Evolutionary conservation across 2,329 filamentous ascomycete species (phyloP).

Genomic region (Aspergillus alliaceus): DNA sequence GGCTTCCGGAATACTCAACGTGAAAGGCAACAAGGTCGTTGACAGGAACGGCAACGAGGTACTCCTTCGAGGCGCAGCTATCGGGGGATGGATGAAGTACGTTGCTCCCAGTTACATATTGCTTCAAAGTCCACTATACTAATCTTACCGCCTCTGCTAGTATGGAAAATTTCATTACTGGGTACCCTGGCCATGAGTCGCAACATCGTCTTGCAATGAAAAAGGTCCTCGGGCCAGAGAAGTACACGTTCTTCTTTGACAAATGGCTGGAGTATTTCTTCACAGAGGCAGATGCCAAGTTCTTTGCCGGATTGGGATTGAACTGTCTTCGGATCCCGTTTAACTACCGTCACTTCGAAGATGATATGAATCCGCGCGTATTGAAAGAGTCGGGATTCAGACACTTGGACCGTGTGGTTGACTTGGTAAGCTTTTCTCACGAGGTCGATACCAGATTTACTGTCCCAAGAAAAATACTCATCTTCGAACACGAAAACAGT

Average conservation of each 20-base stretch:
- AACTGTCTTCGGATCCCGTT: constrained; percentile 63
- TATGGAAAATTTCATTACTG: constrained; percentile 65
- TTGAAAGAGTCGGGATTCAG: constrained; percentile 49
- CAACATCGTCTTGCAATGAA: constrained; percentile 57
- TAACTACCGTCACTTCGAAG: constrained; percentile 57
- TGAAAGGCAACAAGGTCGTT: constrained; percentile 47
- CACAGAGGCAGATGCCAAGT: constrained; percentile 58
- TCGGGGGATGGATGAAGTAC: constrained; percentile 49
- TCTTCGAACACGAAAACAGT: constrained; percentile 21
- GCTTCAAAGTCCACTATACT: constrained; percentile 11
- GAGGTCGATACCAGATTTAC: not conserved
- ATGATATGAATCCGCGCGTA: constrained; percentile 49
- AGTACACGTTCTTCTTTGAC: constrained; percentile 62
- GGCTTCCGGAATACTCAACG: constrained; percentile 40
- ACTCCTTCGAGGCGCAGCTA: constrained; percentile 50
- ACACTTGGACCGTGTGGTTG: constrained; percentile 48
- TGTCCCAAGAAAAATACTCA: not conserved
- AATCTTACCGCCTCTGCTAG: constrained; percentile 15
- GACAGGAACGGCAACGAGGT: constrained; percentile 46
- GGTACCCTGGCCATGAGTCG: constrained; percentile 60
- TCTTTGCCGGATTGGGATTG: constrained; percentile 56
- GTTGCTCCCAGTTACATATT: constrained; percentile 3
- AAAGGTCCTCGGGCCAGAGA: constrained; percentile 55
- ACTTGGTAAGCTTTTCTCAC: constrained; percentile 31
- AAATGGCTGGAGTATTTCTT: constrained; percentile 60